Percentiles rank a stretch among this genome's conserved stretches.
Evolutionary conservation across 768 basidiomycete genomes (phyloP).

Genomic region (Calocera cornea): DNA sequence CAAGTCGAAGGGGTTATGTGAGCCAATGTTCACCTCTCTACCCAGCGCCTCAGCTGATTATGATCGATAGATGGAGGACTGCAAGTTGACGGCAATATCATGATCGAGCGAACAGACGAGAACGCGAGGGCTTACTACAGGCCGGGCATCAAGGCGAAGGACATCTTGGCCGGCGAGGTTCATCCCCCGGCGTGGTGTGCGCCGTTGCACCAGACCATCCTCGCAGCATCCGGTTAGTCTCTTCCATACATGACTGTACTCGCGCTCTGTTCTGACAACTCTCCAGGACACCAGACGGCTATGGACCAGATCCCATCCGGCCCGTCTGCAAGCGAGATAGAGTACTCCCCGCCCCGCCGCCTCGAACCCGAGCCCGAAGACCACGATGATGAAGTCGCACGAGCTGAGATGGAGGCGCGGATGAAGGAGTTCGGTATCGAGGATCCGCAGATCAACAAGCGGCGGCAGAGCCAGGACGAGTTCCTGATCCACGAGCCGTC

Average conservation of each 20-base stretch:
- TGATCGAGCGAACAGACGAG: conserved; percentile 7
- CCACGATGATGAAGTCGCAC: conserved; percentile 12
- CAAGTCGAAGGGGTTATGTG: not conserved
- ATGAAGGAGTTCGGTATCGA: conserved; percentile 14
- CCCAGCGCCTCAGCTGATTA: not conserved
- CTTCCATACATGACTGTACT: not conserved
- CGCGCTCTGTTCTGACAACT: not conserved
- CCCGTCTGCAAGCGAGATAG: conserved; percentile 6
- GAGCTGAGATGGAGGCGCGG: conserved; percentile 13
- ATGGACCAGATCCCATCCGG: conserved; percentile 9
- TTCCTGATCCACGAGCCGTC: conserved; percentile 3
- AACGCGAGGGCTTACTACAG: conserved; percentile 9
- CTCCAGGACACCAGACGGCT: not conserved
- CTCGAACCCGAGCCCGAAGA: conserved; percentile 11
- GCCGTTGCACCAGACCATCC: conserved; percentile 7
- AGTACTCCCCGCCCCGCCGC: not conserved
- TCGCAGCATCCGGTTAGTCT: conserved; percentile 9
- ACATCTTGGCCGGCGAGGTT: conserved; percentile 11
- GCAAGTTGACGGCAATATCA: conserved; percentile 7
- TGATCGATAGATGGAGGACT: not conserved
- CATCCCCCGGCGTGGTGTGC: not conserved
- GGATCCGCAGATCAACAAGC: conserved; percentile 8
- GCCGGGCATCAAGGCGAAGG: not conserved
- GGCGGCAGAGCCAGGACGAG: conserved; percentile 5
- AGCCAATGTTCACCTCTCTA: not conserved